phyloP scores from a whole-genome alignment of 345 rosid genomes.

The Pugionium dolabratum region DNA sequence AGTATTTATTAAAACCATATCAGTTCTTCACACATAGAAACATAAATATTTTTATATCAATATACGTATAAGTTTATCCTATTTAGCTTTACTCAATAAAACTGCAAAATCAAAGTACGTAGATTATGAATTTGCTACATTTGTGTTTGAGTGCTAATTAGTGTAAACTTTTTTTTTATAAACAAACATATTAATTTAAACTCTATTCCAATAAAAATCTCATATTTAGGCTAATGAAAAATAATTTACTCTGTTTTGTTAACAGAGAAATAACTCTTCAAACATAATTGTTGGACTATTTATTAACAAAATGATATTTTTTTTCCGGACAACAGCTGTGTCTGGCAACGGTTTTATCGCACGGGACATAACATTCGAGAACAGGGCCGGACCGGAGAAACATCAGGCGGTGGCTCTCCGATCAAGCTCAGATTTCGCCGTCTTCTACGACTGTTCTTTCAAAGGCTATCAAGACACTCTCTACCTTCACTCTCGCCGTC shows the following conservation, averaged over 20 bases:
- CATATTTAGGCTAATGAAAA: not conserved
- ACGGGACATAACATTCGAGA: constrained; percentile 69
- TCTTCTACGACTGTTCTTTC: constrained; percentile 78
- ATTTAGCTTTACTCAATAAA: no score
- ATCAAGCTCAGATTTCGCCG: constrained; percentile 75
- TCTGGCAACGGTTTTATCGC: constrained; percentile 73
- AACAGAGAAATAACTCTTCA: not conserved
- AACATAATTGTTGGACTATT: not conserved
- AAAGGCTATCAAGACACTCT: constrained; percentile 91
- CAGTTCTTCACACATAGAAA: not conserved
- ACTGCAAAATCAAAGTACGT: no score
- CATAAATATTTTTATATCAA: not conserved
- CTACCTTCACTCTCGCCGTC: constrained; percentile 74
- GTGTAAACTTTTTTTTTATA: not conserved
- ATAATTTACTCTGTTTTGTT: not conserved
- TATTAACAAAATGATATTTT: constrained; percentile 7
- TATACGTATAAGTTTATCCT: not conserved
- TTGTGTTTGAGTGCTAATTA: no score
- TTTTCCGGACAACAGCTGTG: constrained; percentile 49
- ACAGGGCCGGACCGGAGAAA: constrained; percentile 85
- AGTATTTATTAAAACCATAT: not conserved
- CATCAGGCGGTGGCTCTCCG: constrained; percentile 90
- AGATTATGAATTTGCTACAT: not conserved
- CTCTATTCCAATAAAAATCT: not conserved
- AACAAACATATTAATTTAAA: not conserved